Evolutionary conservation across 164 flowering plant species (phyloP).

Genomic region (Taxillus chinensis): DNA sequence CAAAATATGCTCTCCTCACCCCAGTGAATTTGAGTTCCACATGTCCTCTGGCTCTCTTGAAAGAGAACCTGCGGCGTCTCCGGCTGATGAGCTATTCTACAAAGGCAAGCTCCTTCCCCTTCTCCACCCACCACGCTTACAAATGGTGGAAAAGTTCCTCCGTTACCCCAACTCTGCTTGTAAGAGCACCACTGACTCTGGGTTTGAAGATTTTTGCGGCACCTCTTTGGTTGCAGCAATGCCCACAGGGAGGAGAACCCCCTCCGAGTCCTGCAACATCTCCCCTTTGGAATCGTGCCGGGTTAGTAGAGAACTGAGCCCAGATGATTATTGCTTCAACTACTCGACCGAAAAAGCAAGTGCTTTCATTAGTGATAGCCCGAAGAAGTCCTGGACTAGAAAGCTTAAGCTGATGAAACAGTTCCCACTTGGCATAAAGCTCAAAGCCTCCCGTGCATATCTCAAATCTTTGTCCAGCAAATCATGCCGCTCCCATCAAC

Average conservation of each 20-base stretch:
- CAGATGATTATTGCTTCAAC: slow-evolving; percentile 27
- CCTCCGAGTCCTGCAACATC: slow-evolving; percentile 46
- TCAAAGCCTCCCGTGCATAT: slow-evolving; percentile 35
- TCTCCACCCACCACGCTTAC: slow-evolving; percentile 46
- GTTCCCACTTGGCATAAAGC: slow-evolving; percentile 21
- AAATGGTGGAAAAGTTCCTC: slow-evolving; percentile 47
- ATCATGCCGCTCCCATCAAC: slow-evolving; percentile 34
- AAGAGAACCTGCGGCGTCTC: slow-evolving; percentile 36
- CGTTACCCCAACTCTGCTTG: slow-evolving; percentile 11
- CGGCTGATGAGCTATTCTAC: slow-evolving; percentile 68
- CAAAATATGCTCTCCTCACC: slow-evolving; percentile 15
- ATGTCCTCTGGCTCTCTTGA: slow-evolving; percentile 27
- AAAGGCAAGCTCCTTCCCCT: slow-evolving; percentile 66
- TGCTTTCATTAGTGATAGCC: slow-evolving; percentile 11
- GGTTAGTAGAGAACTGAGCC: slow-evolving; percentile 39
- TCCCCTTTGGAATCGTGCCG: slow-evolving; percentile 42
- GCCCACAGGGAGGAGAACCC: slow-evolving; percentile 30
- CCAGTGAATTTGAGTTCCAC: slow-evolving; percentile 58
- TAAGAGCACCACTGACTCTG: slow-evolving; percentile 1
- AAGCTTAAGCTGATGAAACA: slow-evolving; percentile 29
- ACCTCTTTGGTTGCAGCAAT: slow-evolving; percentile 33
- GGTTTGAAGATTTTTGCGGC: slow-evolving; percentile 28
- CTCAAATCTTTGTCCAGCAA: slow-evolving; percentile 36
- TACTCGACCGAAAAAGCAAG: slow-evolving; percentile 7
- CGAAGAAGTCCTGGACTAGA: slow-evolving; percentile 25